Evolutionary conservation across 2,329 filamentous ascomycete genomes (phyloP).

Genomic region (Talaromyces albobiverticillius): DNA sequence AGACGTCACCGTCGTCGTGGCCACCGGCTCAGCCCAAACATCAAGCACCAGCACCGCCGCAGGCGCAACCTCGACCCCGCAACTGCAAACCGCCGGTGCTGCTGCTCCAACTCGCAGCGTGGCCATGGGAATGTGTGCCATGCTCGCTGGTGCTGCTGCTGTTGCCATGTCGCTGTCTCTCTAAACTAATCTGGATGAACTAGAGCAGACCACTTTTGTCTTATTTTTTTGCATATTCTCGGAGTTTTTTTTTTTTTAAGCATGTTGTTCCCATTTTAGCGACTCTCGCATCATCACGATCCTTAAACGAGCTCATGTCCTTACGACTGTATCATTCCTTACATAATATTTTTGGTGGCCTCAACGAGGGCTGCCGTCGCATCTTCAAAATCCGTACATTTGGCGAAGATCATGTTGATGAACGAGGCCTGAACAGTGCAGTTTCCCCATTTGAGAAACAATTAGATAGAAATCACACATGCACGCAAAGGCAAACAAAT

Average conservation of each 20-base stretch:
- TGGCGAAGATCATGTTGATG: background rate
- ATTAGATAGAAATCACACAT: background rate
- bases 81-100: constrained; percentile 40
- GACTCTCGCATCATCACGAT: constrained; percentile 14
- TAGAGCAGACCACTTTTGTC: background rate
- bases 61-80: constrained; percentile 25
- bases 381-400: background rate
- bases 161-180: constrained; percentile 39
- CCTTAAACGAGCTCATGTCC: constrained; percentile 14
- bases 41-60: constrained; percentile 18
- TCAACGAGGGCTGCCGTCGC: background rate
- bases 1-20: constrained; percentile 43
- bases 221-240: constrained; percentile 7
- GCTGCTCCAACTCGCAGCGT: constrained; percentile 28
- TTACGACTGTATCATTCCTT: constrained; percentile 11
- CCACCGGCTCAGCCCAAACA: constrained; percentile 25
- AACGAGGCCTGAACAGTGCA: too few relatives aligned
- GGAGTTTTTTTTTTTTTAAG: constrained; percentile 14
- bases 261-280: constrained; percentile 8
- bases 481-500: background rate
- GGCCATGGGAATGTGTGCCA: constrained; percentile 34
- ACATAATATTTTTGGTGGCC: background rate
- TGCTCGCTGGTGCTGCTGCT: constrained; percentile 40
- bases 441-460: background rate
- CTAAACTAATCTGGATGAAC: constrained; percentile 18